Evolutionary conservation across 106 monocot species (phyloP), one percentile per base, ranked within the genome.

Genomic region (Vanilla planifolia): DNA sequence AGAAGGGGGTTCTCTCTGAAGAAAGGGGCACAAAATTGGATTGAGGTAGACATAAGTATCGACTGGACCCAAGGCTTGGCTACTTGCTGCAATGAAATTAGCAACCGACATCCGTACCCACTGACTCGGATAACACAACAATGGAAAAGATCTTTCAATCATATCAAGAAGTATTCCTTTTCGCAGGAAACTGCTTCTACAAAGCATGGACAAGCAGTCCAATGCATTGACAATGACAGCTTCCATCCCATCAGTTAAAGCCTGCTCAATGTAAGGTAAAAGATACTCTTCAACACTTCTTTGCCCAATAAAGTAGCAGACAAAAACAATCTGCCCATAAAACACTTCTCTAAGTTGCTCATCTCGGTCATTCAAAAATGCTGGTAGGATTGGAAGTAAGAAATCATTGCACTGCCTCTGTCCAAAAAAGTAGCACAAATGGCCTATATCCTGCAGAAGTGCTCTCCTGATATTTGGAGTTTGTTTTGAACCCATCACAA

Each of bases 231-330:
- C 95, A 60, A 90, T 76, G 27, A 96, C 95, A 71, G 79, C 74
- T 57, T 87, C 95, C 83, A 90, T 79, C 0, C 62, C 63, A 74
- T 96, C 90, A 69, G 62, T 86, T 74, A 96, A 33, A 52, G 83
- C 95, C 57, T 90, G 95, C 46, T 90, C 95, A 48, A 96, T 90
- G 36, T 96, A 96, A 13, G 95, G 95, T 34, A 91, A 79, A 47
- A 96, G 81, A 46, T 96, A 96, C 61, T 96, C 95, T 64, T 96
- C 90, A 3, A 96, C 86, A 62, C 95, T 96, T 70, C 71, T 73
- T 66, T 86, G 75, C 51, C 95, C 95, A 60, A 96, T 82, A 86
- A 90, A 90, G 55, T 79, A 96, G 66, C 90, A 90, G 27, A 96
- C 87, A 71, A 71, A 90, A 52, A 96, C 73, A 69, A 96, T 90